A percentile compares a stretch with the other conserved stretches of the same genome.
These are phyloP conservation scores for Russula griseocarnosa DNA, from an alignment of 768 basidiomycete species.

Conservation along the genomic window DNA sequence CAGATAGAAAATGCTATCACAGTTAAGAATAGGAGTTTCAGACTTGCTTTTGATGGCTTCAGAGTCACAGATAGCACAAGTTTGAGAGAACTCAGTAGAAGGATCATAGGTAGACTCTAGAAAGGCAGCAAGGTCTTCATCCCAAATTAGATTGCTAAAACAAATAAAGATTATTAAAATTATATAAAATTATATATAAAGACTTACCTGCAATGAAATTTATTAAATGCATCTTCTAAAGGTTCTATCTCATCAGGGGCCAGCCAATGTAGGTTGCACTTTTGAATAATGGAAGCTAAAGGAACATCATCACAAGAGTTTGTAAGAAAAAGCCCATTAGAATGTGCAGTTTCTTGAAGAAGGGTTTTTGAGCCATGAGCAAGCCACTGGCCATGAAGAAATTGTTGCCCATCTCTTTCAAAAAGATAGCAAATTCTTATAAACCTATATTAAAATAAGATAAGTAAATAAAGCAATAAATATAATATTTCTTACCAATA, in stretches of 20 bases:
- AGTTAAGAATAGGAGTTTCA: constrained; percentile 29
- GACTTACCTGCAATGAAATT: constrained; percentile 57
- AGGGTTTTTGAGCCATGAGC: constrained; percentile 62
- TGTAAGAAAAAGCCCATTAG: constrained; percentile 54
- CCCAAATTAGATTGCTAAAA: constrained; percentile 46
- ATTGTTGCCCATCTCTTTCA: constrained; percentile 43
- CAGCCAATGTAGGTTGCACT: constrained; percentile 49
- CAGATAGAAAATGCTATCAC: constrained; percentile 40
- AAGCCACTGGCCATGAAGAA: constrained; percentile 71
- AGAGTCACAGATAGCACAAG: constrained; percentile 25
- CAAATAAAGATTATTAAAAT: not conserved
- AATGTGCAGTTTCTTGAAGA: constrained; percentile 62
- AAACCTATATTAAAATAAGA: constrained; percentile 48
- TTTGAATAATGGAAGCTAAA: constrained; percentile 53
- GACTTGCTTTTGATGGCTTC: not conserved
- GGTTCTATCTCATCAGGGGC: constrained; percentile 44
- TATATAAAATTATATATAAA: not conserved
- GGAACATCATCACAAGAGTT: constrained; percentile 54
- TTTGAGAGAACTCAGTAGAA: constrained; percentile 32
- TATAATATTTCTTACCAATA: constrained; percentile 48
- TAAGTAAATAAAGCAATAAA: not conserved
- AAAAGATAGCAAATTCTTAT: constrained; percentile 63
- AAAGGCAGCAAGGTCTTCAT: constrained; percentile 46
- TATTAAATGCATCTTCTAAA: constrained; percentile 40
- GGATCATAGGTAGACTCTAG: constrained; percentile 40